A percentile compares a stretch with the other conserved stretches of the same genome.
phyloP scores from a whole-genome alignment of 331 rosid species.

The Saraca asoca region DNA sequence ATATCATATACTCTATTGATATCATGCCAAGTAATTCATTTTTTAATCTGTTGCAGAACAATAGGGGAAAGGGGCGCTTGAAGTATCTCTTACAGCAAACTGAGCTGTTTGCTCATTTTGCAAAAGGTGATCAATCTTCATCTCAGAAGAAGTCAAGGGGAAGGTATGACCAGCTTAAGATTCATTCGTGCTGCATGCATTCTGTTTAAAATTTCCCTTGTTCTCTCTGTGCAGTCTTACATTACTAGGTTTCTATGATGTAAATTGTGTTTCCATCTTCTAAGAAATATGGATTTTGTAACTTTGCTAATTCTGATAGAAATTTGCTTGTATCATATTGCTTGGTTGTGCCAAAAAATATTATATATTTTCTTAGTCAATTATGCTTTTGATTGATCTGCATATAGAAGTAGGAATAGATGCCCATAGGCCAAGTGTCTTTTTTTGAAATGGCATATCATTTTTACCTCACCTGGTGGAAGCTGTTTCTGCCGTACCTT shows the following conservation, averaged over 20 bases:
- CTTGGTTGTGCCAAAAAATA: neutral
- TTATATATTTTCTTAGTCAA: too few species aligned
- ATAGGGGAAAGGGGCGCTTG: slow-evolving; percentile 86
- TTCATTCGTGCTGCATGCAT: neutral
- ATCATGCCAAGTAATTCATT: neutral
- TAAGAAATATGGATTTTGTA: too few species aligned
- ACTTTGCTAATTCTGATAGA: neutral
- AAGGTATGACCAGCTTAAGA: slow-evolving; percentile 48
- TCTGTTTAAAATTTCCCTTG: neutral
- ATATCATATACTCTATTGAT: neutral
- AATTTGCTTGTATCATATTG: neutral
- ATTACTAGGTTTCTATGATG: neutral
- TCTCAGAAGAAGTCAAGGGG: slow-evolving; percentile 79
- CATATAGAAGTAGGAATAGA: neutral
- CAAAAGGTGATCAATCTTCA: slow-evolving; percentile 78
- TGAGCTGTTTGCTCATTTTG: slow-evolving; percentile 96
- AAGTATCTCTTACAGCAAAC: slow-evolving; percentile 95
- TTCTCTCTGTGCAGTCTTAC: neutral
- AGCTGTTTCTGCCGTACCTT: neutral
- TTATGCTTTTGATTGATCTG: neutral
- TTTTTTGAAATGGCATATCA: neutral
- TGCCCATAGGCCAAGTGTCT: neutral
- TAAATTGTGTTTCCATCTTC: neutral
- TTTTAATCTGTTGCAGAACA: slow-evolving; percentile 51
- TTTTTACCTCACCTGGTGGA: slow-evolving; percentile 8